Evolutionary conservation across 352 stramenopile genomes (phyloP), one percentile per base, ranked within the genome.

Genomic region (Phytopythium chamaehyphon): DNA sequence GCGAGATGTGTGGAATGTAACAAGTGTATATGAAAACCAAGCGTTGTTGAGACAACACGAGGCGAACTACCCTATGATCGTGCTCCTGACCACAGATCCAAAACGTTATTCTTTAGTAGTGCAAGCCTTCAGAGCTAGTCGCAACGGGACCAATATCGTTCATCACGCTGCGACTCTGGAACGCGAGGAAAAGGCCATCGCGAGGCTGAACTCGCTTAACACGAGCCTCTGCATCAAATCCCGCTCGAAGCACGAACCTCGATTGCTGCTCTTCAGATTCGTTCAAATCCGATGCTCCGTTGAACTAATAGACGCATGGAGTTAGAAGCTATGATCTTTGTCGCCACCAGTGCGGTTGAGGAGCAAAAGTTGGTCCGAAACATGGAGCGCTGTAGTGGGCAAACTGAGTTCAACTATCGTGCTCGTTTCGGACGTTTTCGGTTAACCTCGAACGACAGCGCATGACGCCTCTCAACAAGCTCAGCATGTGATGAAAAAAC

Each of bases 361-460:
- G 1, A 81, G 79, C 48, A 87, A 47, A 16, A 58, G 61, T 47
- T 94, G 83, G 33, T 31, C 64, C 48, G 7, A 91, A 28, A 9
- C 61, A 2, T 89, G 64, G 2, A 91, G 24, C 9, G 69, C 71
- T 22, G 79, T 88, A 84, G 42, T 83, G 80, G 4, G 77, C 62
- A 50, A 91, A 90, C 47, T 86, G 77, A 1, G 83, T 76, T 54
- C 79, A 92, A n/a, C 14, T 91, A 49, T 19, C 74, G 64, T 19
- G 64, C 61, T 0, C 56, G 58, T 8, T 63, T 43, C 0, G 64
- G 57, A 2, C 64, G 61, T 49, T 93, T 94, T 18, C 55, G 61
- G 52, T 96, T 96, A 61, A 96, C 83, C 51, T 95, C 84, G 47
- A 73, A 89, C 5, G 86, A 79, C 19, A 96, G 51, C 4, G 77